Conservation (phyloP, 2,329 filamentous ascomycete species). For the Hymenoscyphus infarciens region DNA sequence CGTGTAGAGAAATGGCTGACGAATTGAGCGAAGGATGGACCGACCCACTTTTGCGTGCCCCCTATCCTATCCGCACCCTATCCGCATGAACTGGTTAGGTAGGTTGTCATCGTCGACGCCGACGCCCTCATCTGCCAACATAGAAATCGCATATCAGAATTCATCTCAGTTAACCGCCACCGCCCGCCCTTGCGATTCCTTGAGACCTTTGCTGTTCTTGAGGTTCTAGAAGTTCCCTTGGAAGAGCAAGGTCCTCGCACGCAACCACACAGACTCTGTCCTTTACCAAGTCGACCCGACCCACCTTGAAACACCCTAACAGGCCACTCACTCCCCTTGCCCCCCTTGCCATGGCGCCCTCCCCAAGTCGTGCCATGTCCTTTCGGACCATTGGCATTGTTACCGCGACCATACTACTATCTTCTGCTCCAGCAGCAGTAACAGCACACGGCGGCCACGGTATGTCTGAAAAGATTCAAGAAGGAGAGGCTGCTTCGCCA, state of each 20-base stretch:
- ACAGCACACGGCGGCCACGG: constrained; percentile 45
- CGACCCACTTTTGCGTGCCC: no score
- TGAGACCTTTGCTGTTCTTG: constrained; percentile 18
- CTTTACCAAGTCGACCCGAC: neutral
- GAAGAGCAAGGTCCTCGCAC: no score
- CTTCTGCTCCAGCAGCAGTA: constrained; percentile 19
- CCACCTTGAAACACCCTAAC: constrained; percentile 5
- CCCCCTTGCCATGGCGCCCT: constrained; percentile 12
- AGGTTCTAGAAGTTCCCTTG: no score
- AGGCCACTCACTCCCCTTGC: neutral
- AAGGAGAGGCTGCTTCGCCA: constrained; percentile 64
- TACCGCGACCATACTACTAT: constrained; percentile 11
- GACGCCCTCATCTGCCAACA: no score
- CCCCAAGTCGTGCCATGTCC: constrained; percentile 17
- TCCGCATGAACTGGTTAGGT: no score
- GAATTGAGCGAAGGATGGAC: no score
- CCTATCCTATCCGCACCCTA: no score
- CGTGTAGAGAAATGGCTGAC: no score
- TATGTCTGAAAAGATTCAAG: constrained; percentile 53
- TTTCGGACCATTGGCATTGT: constrained; percentile 11
- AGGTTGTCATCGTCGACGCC: no score
- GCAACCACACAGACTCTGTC: neutral
- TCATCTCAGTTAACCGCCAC: neutral
- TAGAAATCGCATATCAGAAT: neutral
- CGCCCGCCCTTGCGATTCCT: neutral